Base-by-base conservation (phyloP, 169 alveolate species). In the Eimeria tenella region DNA sequence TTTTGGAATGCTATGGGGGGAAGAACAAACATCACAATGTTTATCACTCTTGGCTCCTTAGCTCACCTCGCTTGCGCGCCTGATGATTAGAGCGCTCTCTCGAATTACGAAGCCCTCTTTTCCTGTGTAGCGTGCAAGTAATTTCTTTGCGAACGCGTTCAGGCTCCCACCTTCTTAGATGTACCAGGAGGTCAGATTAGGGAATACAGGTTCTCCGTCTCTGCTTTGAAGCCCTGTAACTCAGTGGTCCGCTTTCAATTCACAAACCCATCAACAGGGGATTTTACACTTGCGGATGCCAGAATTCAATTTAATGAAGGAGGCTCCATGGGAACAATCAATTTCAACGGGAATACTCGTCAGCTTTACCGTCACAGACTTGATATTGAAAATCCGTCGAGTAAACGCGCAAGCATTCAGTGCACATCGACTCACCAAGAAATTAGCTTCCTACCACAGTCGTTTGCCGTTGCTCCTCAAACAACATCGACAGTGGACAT, bases 91-190 rank as follows among this genome's bases (percentile, higher is more conserved):
- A 31, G 42, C 42, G 42, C 42, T 31, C 42, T 31, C 42, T 31
- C 42, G 42, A 31, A 31, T 31, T 31, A 31, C 42, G 42, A 31
- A 31, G 42, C 42, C 42, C 42, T n/a, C 42, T 31, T 31, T 31
- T 31, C 42, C 42, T 31, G 42, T 31, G 42, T 31, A 31, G 42
- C 42, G 42, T 31, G 42, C 42, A 31, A 31, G 42, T 31, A 31
- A 31, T 31, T 31, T 31, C 2, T 31, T 31, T 8, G 49, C 15
- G 3, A 13, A 11, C 62, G 49, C 77, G 25, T n/a, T 52, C 91
- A 93, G 95, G 93, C 95, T 8, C 93, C 95, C 11, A 56, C 79
- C 82, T 71, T 63, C 70, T 42, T 93, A 25, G 95, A 93, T 19
- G n/a, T 93, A 53, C 93, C 95, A 10, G 84, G 93, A 25, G 58